These are phyloP conservation scores for Coniochaeta pulveracea DNA, from an alignment of 2,329 filamentous ascomycete species.

Conservation along the genomic window DNA sequence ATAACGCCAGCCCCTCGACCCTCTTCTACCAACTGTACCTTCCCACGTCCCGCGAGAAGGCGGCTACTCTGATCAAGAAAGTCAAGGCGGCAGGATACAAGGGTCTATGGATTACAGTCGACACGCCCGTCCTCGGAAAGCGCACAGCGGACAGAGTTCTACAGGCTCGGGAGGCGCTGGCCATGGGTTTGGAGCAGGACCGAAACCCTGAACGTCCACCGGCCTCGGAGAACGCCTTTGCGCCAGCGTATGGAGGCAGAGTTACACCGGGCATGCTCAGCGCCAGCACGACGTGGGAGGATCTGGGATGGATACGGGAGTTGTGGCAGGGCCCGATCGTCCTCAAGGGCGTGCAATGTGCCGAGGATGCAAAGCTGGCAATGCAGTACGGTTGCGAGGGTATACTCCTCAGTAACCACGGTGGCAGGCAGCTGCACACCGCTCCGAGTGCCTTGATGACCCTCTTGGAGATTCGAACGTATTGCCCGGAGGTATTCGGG, in stretches of 20 bases:
- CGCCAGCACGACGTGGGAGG: slow-evolving; percentile 10
- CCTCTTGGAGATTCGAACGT: slow-evolving; percentile 30
- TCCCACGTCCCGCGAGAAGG: slow-evolving; percentile 1
- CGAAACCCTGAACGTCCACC: neutral
- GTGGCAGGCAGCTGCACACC: slow-evolving; percentile 36
- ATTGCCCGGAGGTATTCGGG: slow-evolving; percentile 28
- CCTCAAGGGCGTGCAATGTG: slow-evolving; percentile 25
- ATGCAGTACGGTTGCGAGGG: slow-evolving; percentile 28
- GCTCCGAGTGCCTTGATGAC: slow-evolving; percentile 29
- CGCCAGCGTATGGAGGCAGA: slow-evolving; percentile 6
- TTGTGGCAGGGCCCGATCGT: slow-evolving; percentile 22
- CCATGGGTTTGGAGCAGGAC: slow-evolving; percentile 7
- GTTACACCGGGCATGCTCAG: slow-evolving; percentile 6
- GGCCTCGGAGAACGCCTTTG: slow-evolving; percentile 6
- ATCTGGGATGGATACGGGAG: slow-evolving; percentile 10
- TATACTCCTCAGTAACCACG: slow-evolving; percentile 20
- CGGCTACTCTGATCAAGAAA: slow-evolving; percentile 1
- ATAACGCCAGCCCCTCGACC: slow-evolving; percentile 6
- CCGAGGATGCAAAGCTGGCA: slow-evolving; percentile 19
- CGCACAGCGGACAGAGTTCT: slow-evolving; percentile 12
- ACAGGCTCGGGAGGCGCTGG: slow-evolving; percentile 9
- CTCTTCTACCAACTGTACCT: slow-evolving; percentile 7
- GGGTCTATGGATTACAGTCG: slow-evolving; percentile 14
- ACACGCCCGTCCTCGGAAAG: slow-evolving; percentile 21
- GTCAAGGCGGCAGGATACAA: slow-evolving; percentile 5